Conservation (phyloP, 176 grass and related monocot species). For the Alloteropsis semialata region DNA sequence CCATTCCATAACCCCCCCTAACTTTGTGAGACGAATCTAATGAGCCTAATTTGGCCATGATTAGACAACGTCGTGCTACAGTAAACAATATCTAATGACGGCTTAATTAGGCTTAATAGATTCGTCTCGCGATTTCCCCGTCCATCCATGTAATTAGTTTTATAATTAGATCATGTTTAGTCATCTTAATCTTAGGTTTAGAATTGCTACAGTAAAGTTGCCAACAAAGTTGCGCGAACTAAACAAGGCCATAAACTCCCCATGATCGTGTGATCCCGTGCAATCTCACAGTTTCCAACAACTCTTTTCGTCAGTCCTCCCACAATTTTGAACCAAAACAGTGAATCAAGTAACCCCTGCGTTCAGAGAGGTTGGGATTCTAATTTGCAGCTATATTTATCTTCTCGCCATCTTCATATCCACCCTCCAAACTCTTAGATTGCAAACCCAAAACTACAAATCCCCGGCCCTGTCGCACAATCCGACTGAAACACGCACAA, state of each 20-base stretch:
- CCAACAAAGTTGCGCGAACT: too few relatives aligned
- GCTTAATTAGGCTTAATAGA: too few relatives aligned
- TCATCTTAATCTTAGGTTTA: too few relatives aligned
- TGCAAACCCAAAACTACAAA: background rate
- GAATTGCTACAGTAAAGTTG: too few relatives aligned
- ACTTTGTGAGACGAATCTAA: too few relatives aligned
- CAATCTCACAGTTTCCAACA: background rate
- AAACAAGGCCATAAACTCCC: background rate
- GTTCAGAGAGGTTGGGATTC: background rate
- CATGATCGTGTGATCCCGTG: background rate
- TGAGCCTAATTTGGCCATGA: too few relatives aligned
- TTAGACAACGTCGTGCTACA: too few relatives aligned
- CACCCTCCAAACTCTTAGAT: background rate
- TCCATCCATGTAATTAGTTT: too few relatives aligned
- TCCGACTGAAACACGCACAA: background rate
- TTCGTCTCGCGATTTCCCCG: too few relatives aligned
- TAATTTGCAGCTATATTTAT: background rate
- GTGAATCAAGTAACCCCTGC: background rate
- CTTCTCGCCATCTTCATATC: background rate
- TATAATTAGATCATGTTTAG: too few relatives aligned
- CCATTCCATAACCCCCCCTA: too few relatives aligned
- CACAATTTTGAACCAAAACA: background rate
- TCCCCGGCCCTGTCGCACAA: background rate
- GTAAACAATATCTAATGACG: too few relatives aligned
- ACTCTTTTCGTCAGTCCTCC: background rate